Conservation (phyloP, 2,329 filamentous ascomycete genomes). For the Ophiocordyceps robertsii region DNA sequence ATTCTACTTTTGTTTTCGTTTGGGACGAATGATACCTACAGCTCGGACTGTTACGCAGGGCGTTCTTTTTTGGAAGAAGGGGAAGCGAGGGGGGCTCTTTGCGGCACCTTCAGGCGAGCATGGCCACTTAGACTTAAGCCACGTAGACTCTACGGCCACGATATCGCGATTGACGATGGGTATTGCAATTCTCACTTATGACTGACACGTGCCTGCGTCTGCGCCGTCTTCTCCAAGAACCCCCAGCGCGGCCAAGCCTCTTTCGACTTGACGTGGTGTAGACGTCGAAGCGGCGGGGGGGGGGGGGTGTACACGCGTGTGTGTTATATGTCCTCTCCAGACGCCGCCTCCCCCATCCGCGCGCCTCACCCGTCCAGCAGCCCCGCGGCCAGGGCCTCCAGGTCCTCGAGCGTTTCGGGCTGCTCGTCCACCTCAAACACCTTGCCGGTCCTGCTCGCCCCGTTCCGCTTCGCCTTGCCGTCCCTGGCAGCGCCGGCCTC, state of each 20-base stretch:
- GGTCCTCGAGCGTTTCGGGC: constrained; percentile 66
- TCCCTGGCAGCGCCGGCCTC: background rate
- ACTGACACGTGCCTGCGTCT: no score
- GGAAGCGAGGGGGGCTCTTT: background rate
- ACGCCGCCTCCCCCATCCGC: background rate
- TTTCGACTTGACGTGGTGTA: no score
- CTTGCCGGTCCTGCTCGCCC: constrained; percentile 32
- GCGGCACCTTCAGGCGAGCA: no score
- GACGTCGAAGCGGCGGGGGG: no score
- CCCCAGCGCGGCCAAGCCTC: no score
- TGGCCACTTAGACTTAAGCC: no score
- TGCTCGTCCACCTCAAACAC: constrained; percentile 51
- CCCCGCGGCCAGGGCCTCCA: constrained; percentile 64
- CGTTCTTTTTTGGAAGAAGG: background rate
- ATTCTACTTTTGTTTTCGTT: background rate
- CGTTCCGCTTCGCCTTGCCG: background rate
- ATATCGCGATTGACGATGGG: no score
- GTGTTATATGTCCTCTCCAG: background rate
- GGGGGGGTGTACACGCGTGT: no score
- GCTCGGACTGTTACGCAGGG: background rate
- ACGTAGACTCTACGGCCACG: no score
- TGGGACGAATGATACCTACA: background rate
- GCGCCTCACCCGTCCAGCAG: constrained; percentile 39
- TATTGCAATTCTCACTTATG: no score
- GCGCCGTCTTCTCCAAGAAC: no score